A percentile compares a stretch with the other conserved stretches of the same genome.
Evolutionary conservation across 2,329 filamentous ascomycete genomes (phyloP).

Genomic region (Mycosphaerella sp.): DNA sequence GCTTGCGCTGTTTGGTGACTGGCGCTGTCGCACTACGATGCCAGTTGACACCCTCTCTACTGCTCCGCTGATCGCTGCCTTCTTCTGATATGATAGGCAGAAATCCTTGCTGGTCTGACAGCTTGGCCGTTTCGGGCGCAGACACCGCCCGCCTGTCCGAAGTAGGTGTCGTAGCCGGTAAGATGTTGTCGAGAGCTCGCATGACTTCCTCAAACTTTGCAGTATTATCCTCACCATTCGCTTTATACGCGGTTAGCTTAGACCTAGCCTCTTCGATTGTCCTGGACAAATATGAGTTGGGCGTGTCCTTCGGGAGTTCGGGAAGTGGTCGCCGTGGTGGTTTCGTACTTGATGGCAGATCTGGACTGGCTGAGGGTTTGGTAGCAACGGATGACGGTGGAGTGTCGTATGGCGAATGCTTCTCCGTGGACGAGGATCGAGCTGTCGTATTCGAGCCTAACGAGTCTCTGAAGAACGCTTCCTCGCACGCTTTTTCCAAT

Average conservation of each 20-base stretch:
- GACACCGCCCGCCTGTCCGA: constrained; percentile 41
- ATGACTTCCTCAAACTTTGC: constrained; percentile 55
- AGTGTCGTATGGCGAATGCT: constrained; percentile 21
- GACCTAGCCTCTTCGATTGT: constrained; percentile 55
- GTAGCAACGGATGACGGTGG: constrained; percentile 43
- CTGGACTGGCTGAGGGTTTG: constrained; percentile 25
- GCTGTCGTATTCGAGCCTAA: constrained; percentile 48
- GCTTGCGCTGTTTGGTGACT: constrained; percentile 28
- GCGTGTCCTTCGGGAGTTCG: constrained; percentile 42
- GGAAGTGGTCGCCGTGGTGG: constrained; percentile 40
- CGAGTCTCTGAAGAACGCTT: constrained; percentile 73
- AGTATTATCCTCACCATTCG: constrained; percentile 43
- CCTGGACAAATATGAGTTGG: constrained; percentile 48
- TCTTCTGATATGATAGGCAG: constrained; percentile 52
- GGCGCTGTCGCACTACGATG: constrained; percentile 41
- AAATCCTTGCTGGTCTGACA: constrained; percentile 30
- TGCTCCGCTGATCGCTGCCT: constrained; percentile 28
- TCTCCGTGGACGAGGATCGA: constrained; percentile 33
- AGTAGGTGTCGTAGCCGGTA: constrained; percentile 24
- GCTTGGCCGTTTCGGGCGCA: constrained; percentile 37
- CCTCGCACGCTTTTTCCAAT: constrained; percentile 83
- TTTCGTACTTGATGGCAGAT: constrained; percentile 20
- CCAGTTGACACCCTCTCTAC: constrained; percentile 35
- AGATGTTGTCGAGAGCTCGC: constrained; percentile 37
- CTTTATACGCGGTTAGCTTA: constrained; percentile 48